Evolutionary conservation across 2,329 filamentous ascomycete genomes (phyloP), one percentile per base, ranked within the genome.

Genomic region (Huntiella bhutanensis): DNA sequence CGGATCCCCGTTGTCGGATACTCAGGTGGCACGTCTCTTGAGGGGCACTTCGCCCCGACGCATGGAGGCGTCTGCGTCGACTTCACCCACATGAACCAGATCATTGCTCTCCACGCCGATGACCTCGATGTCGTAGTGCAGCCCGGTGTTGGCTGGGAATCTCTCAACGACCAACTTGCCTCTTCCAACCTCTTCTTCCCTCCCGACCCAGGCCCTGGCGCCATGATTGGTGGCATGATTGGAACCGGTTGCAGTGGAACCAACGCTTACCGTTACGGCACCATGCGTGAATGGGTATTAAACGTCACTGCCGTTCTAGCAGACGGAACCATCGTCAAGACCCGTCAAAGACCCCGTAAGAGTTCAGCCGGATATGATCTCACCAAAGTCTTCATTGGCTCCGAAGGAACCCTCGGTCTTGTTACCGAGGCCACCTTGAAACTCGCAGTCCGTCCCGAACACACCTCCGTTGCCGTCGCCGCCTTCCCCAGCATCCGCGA

Each of bases 241-340:
- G 81, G 80, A 16, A 86, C 81, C 2, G 72, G 72, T 33, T 75
- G 70, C 64, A 74, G 69, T 56, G 86, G 86, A 49, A 94, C 86
- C 11, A 94, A 94, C 59, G 80, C 86, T 12, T 93, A 92, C 64
- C 73, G 86, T 49, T 94, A 93, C 60, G 87, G 86, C 51, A 94
- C 86, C 2, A 94, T 94, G 85, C 78, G 83, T 52, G 86, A 94
- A 58, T 94, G 86, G 86, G 87, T 94, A 10, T 64, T 93, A 16
- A 81, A 75, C 46, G 63, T 94, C 53, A 94, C 86, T 0, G 83
- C 93, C 3, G 86, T 94, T 8, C 70, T 94, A 55, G 86, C 86
- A 13, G 87, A 94, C 60, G 86, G 86, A 43, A 93, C 86, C 1
- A 63, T 94, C 44, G 80, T 95, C 63, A 88, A 87, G 67, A 95